Conservation (phyloP, 2,329 filamentous ascomycete genomes). For the Dactylellina drechsleri region DNA sequence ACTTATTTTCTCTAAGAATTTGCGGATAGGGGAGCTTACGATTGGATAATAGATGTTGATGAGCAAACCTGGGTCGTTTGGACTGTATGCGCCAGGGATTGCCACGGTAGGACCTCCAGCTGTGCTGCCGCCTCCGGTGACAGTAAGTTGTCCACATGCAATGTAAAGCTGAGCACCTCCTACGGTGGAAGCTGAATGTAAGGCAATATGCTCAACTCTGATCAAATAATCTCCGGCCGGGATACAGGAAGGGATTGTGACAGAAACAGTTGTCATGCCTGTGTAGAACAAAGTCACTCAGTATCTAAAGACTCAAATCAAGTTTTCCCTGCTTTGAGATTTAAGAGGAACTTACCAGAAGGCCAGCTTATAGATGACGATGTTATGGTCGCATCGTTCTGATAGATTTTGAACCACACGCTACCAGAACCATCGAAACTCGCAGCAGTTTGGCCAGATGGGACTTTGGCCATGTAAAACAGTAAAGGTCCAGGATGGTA, state of each 20-base stretch:
- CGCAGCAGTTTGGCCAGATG: conserved; percentile 55
- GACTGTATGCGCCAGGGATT: conserved; percentile 60
- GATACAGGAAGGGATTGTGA: conserved; percentile 62
- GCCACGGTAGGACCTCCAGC: conserved; percentile 61
- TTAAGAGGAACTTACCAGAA: conserved; percentile 17
- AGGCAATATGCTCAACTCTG: conserved; percentile 64
- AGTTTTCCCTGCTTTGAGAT: neutral
- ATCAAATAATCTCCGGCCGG: conserved; percentile 64
- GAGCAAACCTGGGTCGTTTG: conserved; percentile 59
- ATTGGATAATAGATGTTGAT: conserved; percentile 59
- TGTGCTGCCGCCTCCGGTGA: conserved; percentile 61
- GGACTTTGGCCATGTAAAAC: conserved; percentile 63
- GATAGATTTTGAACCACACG: conserved; percentile 62
- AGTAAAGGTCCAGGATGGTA: conserved; percentile 64
- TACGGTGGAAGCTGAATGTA: conserved; percentile 62
- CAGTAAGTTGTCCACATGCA: conserved; percentile 64
- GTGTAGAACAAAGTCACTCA: neutral
- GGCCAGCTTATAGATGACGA: conserved; percentile 54
- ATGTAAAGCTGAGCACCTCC: conserved; percentile 64
- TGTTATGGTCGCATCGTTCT: conserved; percentile 59
- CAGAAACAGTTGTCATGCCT: conserved; percentile 57
- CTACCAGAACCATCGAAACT: conserved; percentile 61
- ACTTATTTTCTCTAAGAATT: conserved; percentile 13
- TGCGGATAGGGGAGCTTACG: conserved; percentile 12
- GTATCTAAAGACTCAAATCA: conserved; percentile 1